A percentile compares a stretch with the other conserved stretches of the same genome.
These are phyloP conservation scores for Debaryomyces tyrocola DNA, from an alignment of 805 yeast genomes.

Conservation along the genomic window DNA sequence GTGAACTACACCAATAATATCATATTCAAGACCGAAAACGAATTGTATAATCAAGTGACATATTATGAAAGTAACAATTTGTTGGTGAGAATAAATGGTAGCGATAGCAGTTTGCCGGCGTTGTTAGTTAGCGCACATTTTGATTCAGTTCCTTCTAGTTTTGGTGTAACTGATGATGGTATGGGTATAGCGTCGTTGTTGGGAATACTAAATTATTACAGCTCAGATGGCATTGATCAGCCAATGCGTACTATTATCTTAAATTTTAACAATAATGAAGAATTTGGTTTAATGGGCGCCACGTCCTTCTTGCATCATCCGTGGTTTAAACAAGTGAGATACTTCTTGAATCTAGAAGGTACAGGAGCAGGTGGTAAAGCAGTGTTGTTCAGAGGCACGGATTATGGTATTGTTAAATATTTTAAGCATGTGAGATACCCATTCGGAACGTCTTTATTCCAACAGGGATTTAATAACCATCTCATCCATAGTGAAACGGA, in stretches of 20 bases:
- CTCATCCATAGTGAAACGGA: slow-evolving; percentile 82
- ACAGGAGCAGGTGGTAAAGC: slow-evolving; percentile 92
- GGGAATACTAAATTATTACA: slow-evolving; percentile 59
- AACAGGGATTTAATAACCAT: slow-evolving; percentile 78
- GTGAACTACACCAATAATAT: slow-evolving; percentile 45
- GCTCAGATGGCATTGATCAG: slow-evolving; percentile 31
- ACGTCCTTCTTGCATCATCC: slow-evolving; percentile 68
- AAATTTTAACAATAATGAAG: slow-evolving; percentile 89
- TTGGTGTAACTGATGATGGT: slow-evolving; percentile 92
- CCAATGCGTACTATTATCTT: slow-evolving; percentile 75
- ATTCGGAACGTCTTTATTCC: slow-evolving; percentile 77
- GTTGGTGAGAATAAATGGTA: slow-evolving; percentile 73
- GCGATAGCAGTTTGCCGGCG: slow-evolving; percentile 57
- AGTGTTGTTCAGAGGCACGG: slow-evolving; percentile 79
- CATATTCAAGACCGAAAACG: slow-evolving; percentile 50
- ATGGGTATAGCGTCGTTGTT: slow-evolving; percentile 81
- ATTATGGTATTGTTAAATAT: slow-evolving; percentile 64
- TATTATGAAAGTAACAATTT: slow-evolving; percentile 83
- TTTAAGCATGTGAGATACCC: slow-evolving; percentile 61
- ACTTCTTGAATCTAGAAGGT: slow-evolving; percentile 83
- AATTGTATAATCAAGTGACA: slow-evolving; percentile 49
- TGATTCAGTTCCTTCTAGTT: slow-evolving; percentile 85
- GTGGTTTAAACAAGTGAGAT: slow-evolving; percentile 61
- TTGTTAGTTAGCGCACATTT: slow-evolving; percentile 80
- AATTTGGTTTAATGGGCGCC: slow-evolving; percentile 85